phyloP scores from a whole-genome alignment of 495 filamentous ascomycete genomes.

The Trichocladium uniseriatum region DNA sequence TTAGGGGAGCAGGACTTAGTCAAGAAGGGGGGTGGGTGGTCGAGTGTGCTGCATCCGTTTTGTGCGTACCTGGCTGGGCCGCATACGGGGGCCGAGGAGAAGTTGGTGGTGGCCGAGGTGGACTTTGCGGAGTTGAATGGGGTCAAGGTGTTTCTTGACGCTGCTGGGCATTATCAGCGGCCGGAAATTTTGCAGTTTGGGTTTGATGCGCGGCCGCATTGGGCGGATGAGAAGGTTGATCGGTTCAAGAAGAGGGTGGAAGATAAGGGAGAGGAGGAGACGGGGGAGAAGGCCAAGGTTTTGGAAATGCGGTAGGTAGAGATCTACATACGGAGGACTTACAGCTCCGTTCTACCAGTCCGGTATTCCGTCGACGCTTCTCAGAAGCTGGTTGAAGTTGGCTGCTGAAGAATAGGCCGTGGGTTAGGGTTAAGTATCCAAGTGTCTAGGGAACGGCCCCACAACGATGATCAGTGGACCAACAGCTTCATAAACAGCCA shows the following conservation, averaged over 20 bases:
- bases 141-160: slow-evolving; percentile 36
- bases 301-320: not conserved
- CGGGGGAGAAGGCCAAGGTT: not conserved
- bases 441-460: too few species aligned
- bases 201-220: slow-evolving; percentile 24
- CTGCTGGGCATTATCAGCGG: slow-evolving; percentile 32
- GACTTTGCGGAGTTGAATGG: slow-evolving; percentile 29
- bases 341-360: too few species aligned
- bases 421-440: too few species aligned
- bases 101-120: slow-evolving; percentile 29
- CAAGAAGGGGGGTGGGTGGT: slow-evolving; percentile 34
- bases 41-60: slow-evolving; percentile 29
- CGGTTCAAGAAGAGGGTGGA: not conserved
- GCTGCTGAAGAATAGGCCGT: too few species aligned
- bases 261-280: not conserved
- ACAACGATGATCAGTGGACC: too few species aligned
- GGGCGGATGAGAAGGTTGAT: slow-evolving; percentile 27
- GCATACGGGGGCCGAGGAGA: slow-evolving; percentile 25
- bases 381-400: too few species aligned
- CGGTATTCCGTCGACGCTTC: too few species aligned
- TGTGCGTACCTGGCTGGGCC: slow-evolving; percentile 29
- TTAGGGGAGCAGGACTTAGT: slow-evolving; percentile 34
- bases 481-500: too few species aligned
- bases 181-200: slow-evolving; percentile 31
- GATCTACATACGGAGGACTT: too few species aligned